Evolutionary conservation across 345 rosid genomes (phyloP), one percentile per base, ranked within the genome.

Genomic region (Eucalyptus brandiana): DNA sequence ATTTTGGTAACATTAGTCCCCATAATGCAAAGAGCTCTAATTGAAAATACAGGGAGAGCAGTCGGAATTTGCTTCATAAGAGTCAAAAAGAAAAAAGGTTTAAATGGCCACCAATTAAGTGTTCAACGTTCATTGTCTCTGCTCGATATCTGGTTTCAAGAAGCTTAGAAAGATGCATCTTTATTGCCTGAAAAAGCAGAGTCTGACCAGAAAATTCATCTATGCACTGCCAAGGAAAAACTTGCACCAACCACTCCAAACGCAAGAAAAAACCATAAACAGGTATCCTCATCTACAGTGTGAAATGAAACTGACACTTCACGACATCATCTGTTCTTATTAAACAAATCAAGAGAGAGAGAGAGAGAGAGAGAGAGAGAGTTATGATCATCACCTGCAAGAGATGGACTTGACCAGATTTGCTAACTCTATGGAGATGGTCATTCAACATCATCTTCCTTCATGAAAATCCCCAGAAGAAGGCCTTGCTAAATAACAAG

Each of bases 361-460:
- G 80, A n/a, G 37, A 65, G 76, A 69, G 44, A 58, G 67, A 40
- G 80, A 69, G 44, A 58, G 67, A 42, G 88, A 44, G 58, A 37
- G 54, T 14, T 45, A 76, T 28, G 48, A 67, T 60, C 15, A 44
- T 60, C 91, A 96, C 98, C 97, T 95, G 96, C 88, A 91, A 92
- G 51, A 89, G 85, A 83, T 89, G 87, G 91, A 67, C 58, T 67
- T 80, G 91, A 60, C 87, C 89, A 76, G 93, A 92, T 91, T 89
- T 92, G 89, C 88, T 83, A 87, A 89, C 62, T 91, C 91, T 91
- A 80, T 86, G 30, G 88, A 45, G 92, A 92, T 90, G 93, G 90
- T 94, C 97, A 95, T 92, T 91, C 95, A 95, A 90, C 91, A 93
- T 88, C 89, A 76, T 88, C 91, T 53, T 89, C 48, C 51, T 88